Conservation (phyloP, 352 stramenopile genomes). For the Saprolegnia diclina region DNA sequence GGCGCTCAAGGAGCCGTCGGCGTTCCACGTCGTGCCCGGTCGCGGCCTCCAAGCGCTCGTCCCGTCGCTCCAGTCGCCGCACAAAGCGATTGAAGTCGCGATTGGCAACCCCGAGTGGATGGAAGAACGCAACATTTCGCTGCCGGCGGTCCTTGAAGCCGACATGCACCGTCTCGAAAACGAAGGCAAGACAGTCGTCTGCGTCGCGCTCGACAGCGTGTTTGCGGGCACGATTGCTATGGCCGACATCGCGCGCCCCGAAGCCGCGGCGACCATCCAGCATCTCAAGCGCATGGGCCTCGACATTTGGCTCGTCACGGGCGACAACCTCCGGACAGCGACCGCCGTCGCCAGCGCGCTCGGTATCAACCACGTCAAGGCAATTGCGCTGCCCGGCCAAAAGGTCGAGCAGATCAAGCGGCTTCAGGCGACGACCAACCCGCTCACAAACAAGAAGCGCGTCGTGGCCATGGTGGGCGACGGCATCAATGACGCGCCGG, state of each 20-base stretch:
- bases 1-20: conserved; percentile 54
- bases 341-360: conserved; percentile 84
- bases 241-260: conserved; percentile 63
- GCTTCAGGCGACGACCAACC: conserved; percentile 62
- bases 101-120: conserved; percentile 78
- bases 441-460: conserved; percentile 61
- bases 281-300: conserved; percentile 72
- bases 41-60: conserved; percentile 74
- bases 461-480: conserved; percentile 92
- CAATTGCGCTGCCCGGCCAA: conserved; percentile 88
- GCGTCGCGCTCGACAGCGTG: conserved; percentile 61
- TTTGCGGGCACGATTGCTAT: conserved; percentile 71
- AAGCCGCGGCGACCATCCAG: conserved; percentile 65
- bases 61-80: conserved; percentile 29
- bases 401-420: conserved; percentile 91
- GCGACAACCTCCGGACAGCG: conserved; percentile 91
- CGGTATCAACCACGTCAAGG: conserved; percentile 82
- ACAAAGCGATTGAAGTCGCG: conserved; percentile 39
- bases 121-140: conserved; percentile 67
- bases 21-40: conserved; percentile 71
- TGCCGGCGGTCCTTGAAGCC: conserved; percentile 50
- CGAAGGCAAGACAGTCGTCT: conserved; percentile 81
- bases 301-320: conserved; percentile 83
- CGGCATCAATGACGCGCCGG: conserved; percentile 94
- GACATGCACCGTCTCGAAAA: conserved; percentile 80